Percentiles rank a stretch among this genome's conserved stretches.
These are phyloP conservation scores for Cryptococcus sp. DNA, from an alignment of 1,284 basidiomycete genomes.

Conservation along the genomic window DNA sequence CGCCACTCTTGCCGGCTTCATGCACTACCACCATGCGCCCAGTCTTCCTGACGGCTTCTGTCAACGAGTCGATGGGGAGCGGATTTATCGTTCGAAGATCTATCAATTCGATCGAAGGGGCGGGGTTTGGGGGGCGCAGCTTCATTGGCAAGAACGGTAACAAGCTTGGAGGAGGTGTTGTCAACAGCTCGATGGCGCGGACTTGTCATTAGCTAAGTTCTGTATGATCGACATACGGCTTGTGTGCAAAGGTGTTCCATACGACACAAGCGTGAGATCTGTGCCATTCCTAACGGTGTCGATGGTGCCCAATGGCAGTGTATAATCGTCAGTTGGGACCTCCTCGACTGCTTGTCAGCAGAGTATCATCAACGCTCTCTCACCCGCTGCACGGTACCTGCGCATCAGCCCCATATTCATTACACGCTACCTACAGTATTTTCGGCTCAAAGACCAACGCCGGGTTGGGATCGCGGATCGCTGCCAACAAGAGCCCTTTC, in stretches of 20 bases:
- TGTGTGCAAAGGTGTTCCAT: slow-evolving; percentile 89
- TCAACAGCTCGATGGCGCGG: slow-evolving; percentile 45
- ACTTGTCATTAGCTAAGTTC: slow-evolving; percentile 23
- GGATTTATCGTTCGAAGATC: slow-evolving; percentile 87
- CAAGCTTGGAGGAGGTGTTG: slow-evolving; percentile 65
- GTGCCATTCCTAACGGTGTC: slow-evolving; percentile 73
- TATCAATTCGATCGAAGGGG: slow-evolving; percentile 72
- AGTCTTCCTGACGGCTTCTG: slow-evolving; percentile 78
- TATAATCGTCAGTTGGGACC: slow-evolving; percentile 84
- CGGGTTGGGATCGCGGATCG: slow-evolving; percentile 89
- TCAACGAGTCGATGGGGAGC: slow-evolving; percentile 78
- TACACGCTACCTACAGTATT: slow-evolving; percentile 34
- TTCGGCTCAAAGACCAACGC: slow-evolving; percentile 96
- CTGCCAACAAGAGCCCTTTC: slow-evolving; percentile 80
- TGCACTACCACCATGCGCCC: slow-evolving; percentile 86
- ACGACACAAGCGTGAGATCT: slow-evolving; percentile 84
- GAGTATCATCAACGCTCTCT: slow-evolving; percentile 6
- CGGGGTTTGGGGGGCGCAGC: slow-evolving; percentile 64
- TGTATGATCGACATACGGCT: slow-evolving; percentile 65
- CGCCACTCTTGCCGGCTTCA: slow-evolving; percentile 80
- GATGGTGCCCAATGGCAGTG: slow-evolving; percentile 74
- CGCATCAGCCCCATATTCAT: slow-evolving; percentile 5
- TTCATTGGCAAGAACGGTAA: slow-evolving; percentile 67
- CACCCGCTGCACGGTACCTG: slow-evolving; percentile 42
- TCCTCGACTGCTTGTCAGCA: slow-evolving; percentile 68